Percentiles rank a stretch among this genome's conserved stretches.
phyloP scores from a whole-genome alignment of 2,329 filamentous ascomycete genomes.

The Ceratocystis alfenasii region DNA sequence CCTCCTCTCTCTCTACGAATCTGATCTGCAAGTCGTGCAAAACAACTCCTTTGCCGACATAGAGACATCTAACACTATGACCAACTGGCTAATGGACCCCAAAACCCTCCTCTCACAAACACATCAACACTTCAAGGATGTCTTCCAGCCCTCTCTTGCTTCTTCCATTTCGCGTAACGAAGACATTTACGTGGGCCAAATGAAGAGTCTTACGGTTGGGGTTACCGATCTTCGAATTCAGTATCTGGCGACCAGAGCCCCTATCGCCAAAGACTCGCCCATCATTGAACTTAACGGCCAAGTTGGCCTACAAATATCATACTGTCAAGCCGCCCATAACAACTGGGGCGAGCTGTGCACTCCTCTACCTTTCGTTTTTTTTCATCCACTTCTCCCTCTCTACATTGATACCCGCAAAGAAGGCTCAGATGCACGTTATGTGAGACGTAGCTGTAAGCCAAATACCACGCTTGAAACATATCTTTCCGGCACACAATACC shows the following conservation, averaged over 20 bases:
- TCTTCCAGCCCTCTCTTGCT: constrained; percentile 48
- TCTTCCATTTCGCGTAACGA: constrained; percentile 35
- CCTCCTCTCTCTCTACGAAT: constrained; percentile 62
- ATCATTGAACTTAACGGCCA: constrained; percentile 65
- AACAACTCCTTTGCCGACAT: constrained; percentile 72
- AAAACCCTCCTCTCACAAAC: constrained; percentile 56
- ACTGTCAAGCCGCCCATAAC: constrained; percentile 54
- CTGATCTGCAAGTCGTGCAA: constrained; percentile 43
- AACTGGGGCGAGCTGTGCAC: constrained; percentile 55
- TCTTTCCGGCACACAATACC: constrained; percentile 64
- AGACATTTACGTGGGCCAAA: constrained; percentile 41
- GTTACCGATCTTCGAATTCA: constrained; percentile 53
- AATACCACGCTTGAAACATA: constrained; percentile 84
- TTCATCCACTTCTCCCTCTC: constrained; percentile 76
- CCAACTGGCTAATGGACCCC: constrained; percentile 65
- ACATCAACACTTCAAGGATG: constrained; percentile 51
- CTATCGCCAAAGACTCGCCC: constrained; percentile 46
- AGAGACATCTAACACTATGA: constrained; percentile 59
- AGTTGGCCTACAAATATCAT: constrained; percentile 61
- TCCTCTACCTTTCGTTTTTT: constrained; percentile 65
- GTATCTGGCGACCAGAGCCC: constrained; percentile 41
- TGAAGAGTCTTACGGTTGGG: constrained; percentile 37
- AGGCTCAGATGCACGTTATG: constrained; percentile 74
- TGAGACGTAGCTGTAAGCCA: constrained; percentile 82
- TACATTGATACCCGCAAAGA: constrained; percentile 87